Evolutionary conservation across 371 early-diverging fungal species (phyloP), one percentile per base, ranked within the genome.

Genomic region (Smittium culicis): DNA sequence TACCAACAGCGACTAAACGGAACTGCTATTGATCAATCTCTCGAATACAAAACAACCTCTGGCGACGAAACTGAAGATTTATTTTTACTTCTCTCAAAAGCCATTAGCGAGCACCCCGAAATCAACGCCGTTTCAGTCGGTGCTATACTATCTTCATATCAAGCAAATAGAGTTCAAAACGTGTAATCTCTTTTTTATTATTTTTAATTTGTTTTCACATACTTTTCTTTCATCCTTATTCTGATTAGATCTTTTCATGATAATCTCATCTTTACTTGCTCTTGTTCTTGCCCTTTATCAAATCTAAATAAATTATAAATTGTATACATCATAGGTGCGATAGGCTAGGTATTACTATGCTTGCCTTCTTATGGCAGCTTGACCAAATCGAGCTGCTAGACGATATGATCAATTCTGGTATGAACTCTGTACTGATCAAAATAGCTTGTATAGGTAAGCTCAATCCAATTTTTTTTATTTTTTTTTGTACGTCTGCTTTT

Each of bases 1-100:
- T 94, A 90, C 71, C 82, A 91, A 34, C 76, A 81, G 34, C 85
- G 84, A 54, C 93, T 97, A 45, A 72, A 69, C 20, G 96, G 98
- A 1, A 72, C 72, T 1, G 84, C 98, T 0, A 74, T 90, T 3
- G 73, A 80, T 8, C 86, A 86, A 71, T 77, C 76, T 27, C 77
- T 87, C 0, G 89, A 88, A 31, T 88, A 90, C 69, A 35, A 64
- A 20, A 76, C 72, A 30, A 79, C 75, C 0, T 82, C 85, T 35
- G 74, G 77, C 14, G 96, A 99, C 76, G 99, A 99, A 76, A 96
- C 99, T 1, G 99, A 99, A 75, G 99, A 98, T 77, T 82, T 99
- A 54, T 93, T 81, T 73, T 67, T 68, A 20, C 79, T 98, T 29
- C 74, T 99, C 1, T 61, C 72, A 32, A 77, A 84, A 25, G 86